Evolutionary conservation across 2,329 filamentous ascomycete genomes (phyloP).

Genomic region (Ceratocystis harringtonii): DNA sequence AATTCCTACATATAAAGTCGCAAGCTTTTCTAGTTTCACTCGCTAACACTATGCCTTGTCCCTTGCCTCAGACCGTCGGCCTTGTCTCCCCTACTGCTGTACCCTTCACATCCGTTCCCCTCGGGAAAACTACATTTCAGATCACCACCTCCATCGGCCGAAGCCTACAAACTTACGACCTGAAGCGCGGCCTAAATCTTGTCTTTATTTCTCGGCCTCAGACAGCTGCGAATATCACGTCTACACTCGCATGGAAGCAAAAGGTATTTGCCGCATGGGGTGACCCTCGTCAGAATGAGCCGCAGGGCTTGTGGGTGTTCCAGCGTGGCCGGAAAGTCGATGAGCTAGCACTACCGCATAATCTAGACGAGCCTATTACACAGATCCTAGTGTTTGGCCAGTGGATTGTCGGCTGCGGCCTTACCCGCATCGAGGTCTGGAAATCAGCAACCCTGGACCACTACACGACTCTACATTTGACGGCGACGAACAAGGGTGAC

Average conservation of each 20-base stretch:
- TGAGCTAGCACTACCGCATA: slow-evolving; percentile 53
- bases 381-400: slow-evolving; percentile 73
- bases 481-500: slow-evolving; percentile 39
- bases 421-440: slow-evolving; percentile 74
- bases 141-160: slow-evolving; percentile 89
- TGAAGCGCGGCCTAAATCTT: slow-evolving; percentile 76
- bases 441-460: slow-evolving; percentile 71
- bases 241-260: slow-evolving; percentile 76
- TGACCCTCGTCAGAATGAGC: slow-evolving; percentile 34
- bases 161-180: slow-evolving; percentile 87
- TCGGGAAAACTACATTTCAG: slow-evolving; percentile 91
- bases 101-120: slow-evolving; percentile 74
- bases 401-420: slow-evolving; percentile 73
- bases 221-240: slow-evolving; percentile 72
- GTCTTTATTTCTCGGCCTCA: slow-evolving; percentile 88
- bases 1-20: too few species aligned
- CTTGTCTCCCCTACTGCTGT: slow-evolving; percentile 82
- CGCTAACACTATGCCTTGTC: not conserved
- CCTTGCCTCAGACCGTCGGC: slow-evolving; percentile 56
- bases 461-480: slow-evolving; percentile 66
- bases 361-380: slow-evolving; percentile 54
- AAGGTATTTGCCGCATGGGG: slow-evolving; percentile 85
- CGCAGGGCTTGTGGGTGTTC: slow-evolving; percentile 73
- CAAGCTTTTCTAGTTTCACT: not conserved
- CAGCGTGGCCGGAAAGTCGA: slow-evolving; percentile 75